Evolutionary conservation across 2,329 filamentous ascomycete genomes (phyloP), one percentile per base, ranked within the genome.

Genomic region (Sclerotiophoma versabilis): DNA sequence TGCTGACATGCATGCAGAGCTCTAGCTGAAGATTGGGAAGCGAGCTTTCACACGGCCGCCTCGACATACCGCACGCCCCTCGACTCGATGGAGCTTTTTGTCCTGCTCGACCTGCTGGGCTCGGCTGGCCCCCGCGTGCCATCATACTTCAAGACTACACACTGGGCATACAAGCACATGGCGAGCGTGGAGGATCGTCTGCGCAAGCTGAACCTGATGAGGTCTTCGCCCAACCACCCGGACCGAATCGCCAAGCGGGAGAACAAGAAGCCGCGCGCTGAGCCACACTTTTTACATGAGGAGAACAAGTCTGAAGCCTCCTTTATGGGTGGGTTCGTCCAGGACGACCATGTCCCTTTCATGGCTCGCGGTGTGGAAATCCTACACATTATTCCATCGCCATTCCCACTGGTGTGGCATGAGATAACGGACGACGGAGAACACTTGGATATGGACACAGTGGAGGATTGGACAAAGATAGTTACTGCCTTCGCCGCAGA

Each of bases 281-380:
- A 76, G 53, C 66, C 69, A 1, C 71, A 75, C 0, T 96, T 96
- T 70, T 78, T 97, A 4, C 46, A 59, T 6, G 71, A 73, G 34
- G 70, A 77, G 0, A 76, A 83, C n/a, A 93, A 91, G 68, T 69
- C 74, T 25, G 60, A 78, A 1, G 49, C 74, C 78, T 36, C 79
- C 27, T 83, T 90, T 66, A 76, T 71, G 73, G 53, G 81, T 75
- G 41, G 85, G 75, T 63, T 77, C 44, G 85, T 96, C n/a, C 81
- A 88, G 65, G 95, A 99, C 71, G 95, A 99, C 68, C 95, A 99
- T 71, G 77, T 97, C 5, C 95, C 95, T 0, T 99, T 99, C 70
- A 87, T 98, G 84, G 80, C 80, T 30, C 85, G 92, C 20, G 95
- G 95, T 2, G 93, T 99, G 0, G 89, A 96, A 26, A 84, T 98